Evolutionary conservation across 306 rosid genomes (phyloP).

Genomic region (Cicer bijugum): DNA sequence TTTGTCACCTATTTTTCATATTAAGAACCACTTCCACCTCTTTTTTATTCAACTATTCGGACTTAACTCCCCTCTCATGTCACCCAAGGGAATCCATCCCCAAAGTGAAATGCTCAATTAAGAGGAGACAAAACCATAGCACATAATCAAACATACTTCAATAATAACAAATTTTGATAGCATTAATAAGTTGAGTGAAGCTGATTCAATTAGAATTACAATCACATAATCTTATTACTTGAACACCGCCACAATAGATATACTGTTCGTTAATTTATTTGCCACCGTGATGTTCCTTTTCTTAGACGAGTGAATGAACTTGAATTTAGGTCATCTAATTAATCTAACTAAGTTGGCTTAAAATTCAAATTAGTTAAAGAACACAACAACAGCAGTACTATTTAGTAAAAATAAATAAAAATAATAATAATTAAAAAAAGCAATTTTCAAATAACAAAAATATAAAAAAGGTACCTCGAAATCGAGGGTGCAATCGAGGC

Average conservation of each 20-base stretch:
- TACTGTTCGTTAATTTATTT: neutral
- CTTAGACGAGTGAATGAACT: neutral
- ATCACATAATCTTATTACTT: neutral
- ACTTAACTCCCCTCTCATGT: no score
- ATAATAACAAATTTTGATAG: neutral
- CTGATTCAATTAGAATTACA: neutral
- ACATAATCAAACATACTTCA: neutral
- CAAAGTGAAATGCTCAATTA: neutral
- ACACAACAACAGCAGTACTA: neutral
- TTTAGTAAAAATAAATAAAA: neutral
- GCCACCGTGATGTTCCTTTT: neutral
- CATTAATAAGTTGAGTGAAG: neutral
- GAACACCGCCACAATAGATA: neutral
- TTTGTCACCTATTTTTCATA: no score
- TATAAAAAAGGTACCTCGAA: constrained; percentile 60
- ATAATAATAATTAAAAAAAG: neutral
- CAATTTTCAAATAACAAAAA: neutral
- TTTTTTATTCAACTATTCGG: no score
- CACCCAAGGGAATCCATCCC: no score
- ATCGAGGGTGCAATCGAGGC: constrained; percentile 84
- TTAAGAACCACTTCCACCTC: no score
- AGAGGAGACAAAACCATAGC: neutral
- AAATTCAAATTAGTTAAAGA: constrained; percentile 15
- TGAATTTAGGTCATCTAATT: neutral
- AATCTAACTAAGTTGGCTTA: neutral